Evolutionary conservation across 371 early-diverging fungal genomes (phyloP), one percentile per base, ranked within the genome.

Genomic region (Circinella umbellata): DNA sequence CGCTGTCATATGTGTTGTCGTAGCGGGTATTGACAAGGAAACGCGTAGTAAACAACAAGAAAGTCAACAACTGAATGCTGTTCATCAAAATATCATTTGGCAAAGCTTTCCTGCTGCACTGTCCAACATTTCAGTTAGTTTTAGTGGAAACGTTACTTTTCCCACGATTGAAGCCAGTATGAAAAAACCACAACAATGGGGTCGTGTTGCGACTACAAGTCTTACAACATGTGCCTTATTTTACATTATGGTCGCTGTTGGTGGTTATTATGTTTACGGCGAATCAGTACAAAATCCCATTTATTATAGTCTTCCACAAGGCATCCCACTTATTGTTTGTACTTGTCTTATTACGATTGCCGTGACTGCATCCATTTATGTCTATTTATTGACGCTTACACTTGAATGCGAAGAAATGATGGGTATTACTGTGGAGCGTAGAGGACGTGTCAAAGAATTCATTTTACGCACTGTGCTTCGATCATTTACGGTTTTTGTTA

Each of bases 251-350:
- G 94, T 42, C 87, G 93, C 93, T 42, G 80, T 82, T 36, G 81
- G 91, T 18, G 95, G 94, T 34, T 96, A 96, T 64, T 87, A 87
- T 38, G 87, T 93, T 36, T 96, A 93, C 73, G 97, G 96, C 55
- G 78, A 82, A 47, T 42, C 49, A 15, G 90, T 91, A n/a, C 54
- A 74, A 54, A 91, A 90, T 7, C 96, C 96, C 20, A 89, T 95
- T 57, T 89, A 93, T 69, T 73, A 86, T 69, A 91, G 86, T 67
- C 80, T 96, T 46, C 92, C 92, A 13, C 70, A 75, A 6, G 92
- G 91, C 18, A 79, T 86, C 34, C 77, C 88, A 20, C 82, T 88
- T 9, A 88, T 81, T 5, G 76, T 88, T 38, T 88, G 93, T 15
- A 88, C 90, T 61, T 84, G 88, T 38, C 82, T 94, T 71, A 91